Evolutionary conservation across 306 rosid species (phyloP), one percentile per base, ranked within the genome.

Genomic region (Dryas drummondii): DNA sequence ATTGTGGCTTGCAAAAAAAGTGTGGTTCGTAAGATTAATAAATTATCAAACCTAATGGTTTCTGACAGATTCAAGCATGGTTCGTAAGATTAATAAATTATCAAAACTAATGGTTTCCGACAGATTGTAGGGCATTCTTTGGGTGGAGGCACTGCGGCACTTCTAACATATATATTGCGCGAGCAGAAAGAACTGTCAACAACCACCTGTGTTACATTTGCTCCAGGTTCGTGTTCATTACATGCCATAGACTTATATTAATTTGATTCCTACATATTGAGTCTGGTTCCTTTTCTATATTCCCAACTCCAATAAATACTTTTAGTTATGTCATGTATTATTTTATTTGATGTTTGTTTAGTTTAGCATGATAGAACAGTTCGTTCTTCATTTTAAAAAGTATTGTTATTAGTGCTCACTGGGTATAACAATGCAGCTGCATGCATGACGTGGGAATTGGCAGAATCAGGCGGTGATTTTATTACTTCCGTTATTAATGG

Each of bases 101-200:
- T 13, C 45, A 49, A 70, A 70, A 50, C 47, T 58, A 44, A 27
- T 78, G 42, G 56, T 48, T 78, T 52, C 49, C 49, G 41, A 45
- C 81, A 94, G 98, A 87, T 94, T 81, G 96, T 94, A 48, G 98
- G 98, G 58, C 98, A 94, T 78, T 94, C 98, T 57, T 87, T 94
- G 88, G 98, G 98, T 59, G 98, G 98, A 80, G 97, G 98, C 74
- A 94, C 98, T 51, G 97, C 98, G 19, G 97, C 97, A 63, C 90
- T 94, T 78, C 84, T 94, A 68, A 94, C 98, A 19, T 91, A 90
- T 80, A 87, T 92, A 75, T 80, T 94, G 84, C 85, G 97, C 77
- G 97, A 94, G 88, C 88, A 80, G 83, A 91, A 86, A 83, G 97
- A 91, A 78, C 80, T 94, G 17, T 90, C 96, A 4, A 72, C 86